Evolutionary conservation across 495 filamentous ascomycete genomes (phyloP).

Genomic region (Daldinia bambusicola): DNA sequence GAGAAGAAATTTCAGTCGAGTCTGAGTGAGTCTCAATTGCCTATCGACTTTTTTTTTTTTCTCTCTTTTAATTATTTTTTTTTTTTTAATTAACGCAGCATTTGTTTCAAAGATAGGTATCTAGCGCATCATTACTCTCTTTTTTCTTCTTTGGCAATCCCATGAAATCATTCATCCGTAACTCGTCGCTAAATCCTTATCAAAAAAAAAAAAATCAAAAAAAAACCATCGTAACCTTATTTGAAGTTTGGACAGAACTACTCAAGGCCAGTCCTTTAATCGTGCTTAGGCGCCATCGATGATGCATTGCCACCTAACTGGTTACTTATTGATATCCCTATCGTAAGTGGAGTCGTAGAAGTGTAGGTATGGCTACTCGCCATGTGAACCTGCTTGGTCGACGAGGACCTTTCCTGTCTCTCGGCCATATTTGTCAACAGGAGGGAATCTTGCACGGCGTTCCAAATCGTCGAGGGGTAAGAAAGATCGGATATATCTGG

Average conservation of each 20-base stretch:
- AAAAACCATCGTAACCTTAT: background rate
- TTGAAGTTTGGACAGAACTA: conserved; percentile 3
- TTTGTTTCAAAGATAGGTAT: conserved; percentile 12
- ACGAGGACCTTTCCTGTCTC: conserved; percentile 53
- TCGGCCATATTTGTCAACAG: conserved; percentile 68
- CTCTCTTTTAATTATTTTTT: too few relatives aligned
- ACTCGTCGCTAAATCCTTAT: conserved; percentile 44
- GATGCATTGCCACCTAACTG: conserved; percentile 26
- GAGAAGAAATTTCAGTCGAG: background rate
- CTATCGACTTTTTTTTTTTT: conserved; percentile 18
- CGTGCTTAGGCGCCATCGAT: conserved; percentile 22
- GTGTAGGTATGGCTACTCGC: conserved; percentile 45
- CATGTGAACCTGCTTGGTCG: conserved; percentile 61
- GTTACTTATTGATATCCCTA: background rate
- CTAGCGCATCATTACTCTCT: conserved; percentile 7
- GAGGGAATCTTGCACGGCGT: conserved; percentile 70
- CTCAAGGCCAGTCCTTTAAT: conserved; percentile 10
- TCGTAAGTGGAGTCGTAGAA: background rate
- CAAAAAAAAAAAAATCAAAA: too few relatives aligned
- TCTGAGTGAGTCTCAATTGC: conserved; percentile 31
- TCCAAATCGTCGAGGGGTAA: conserved; percentile 76
- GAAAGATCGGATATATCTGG: conserved; percentile 73
- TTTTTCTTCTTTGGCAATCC: background rate
- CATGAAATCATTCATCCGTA: conserved; percentile 37
- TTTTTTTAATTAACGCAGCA: conserved; percentile 9